phyloP scores from a whole-genome alignment of 345 rosid species.

The Moringa oleifera region DNA sequence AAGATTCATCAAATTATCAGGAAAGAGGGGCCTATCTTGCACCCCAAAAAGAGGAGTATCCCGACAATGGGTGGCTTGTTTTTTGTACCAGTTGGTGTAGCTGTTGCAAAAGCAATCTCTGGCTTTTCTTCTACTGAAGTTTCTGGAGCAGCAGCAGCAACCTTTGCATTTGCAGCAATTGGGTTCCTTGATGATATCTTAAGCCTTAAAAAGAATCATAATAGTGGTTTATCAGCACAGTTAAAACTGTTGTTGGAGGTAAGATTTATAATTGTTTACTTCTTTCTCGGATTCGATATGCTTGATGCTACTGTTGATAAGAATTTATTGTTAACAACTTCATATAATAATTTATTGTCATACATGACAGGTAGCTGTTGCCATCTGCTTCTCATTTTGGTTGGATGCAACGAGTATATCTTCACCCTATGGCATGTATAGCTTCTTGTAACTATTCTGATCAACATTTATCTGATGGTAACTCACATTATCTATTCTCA shows the following conservation, averaged over 20 bases:
- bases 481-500: conserved; percentile 67
- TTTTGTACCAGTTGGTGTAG: conserved; percentile 69
- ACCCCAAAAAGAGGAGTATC: conserved; percentile 44
- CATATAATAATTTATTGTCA: conserved; percentile 16
- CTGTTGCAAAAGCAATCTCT: conserved; percentile 50
- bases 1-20: conserved; percentile 40
- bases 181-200: conserved; percentile 68
- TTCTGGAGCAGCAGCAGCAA: conserved; percentile 58
- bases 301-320: neutral
- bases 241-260: conserved; percentile 71
- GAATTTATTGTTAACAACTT: conserved; percentile 3
- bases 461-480: conserved; percentile 69
- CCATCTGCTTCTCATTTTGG: conserved; percentile 74
- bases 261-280: conserved; percentile 11
- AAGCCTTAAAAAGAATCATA: conserved; percentile 32
- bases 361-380: conserved; percentile 57
- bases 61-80: conserved; percentile 92
- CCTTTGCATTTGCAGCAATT: conserved; percentile 61
- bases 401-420: conserved; percentile 54
- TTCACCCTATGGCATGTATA: conserved; percentile 98
- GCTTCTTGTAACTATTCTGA: conserved; percentile 79
- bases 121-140: conserved; percentile 65
- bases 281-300: neutral
- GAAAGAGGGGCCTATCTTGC: conserved; percentile 35
- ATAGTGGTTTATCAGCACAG: conserved; percentile 46